Base-by-base conservation (phyloP, 106 monocot species). In the Apostasia shenzhenica region DNA sequence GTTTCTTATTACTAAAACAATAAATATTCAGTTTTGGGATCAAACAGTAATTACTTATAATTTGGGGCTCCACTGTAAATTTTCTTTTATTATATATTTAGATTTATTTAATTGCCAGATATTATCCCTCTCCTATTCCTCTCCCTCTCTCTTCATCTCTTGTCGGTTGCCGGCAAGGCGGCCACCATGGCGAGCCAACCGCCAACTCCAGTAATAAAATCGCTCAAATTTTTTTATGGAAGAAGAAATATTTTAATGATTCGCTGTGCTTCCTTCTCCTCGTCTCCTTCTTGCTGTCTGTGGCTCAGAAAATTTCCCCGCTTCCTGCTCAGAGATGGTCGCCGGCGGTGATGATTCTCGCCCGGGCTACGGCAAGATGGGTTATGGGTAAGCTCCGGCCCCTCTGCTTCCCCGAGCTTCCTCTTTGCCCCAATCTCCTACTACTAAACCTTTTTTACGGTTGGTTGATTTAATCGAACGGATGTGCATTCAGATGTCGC, bases 291-390 rank as follows among this genome's bases (percentile, higher is more conserved):
- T 43, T 42, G 10, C 3, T 44, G 3, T 43, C 9, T 45, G 41
- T 43, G 61, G 62, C 62, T 44, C 3, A 45, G 62, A 45, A 63
- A 13, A 5, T n/a, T 45, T 11, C 9, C 13, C 45, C 5, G 3
- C 14, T 45, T 5, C 45, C 45, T 12, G 8, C 13, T 45, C 62
- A 45, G 45, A 63, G 4, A 63, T 63, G 55, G 38, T 26, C 61
- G 50, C 64, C 14, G 48, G 48, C 58, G 80, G 2, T 12, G 55
- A 59, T 37, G 76, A 58, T 14, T 66, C 66, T 44, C 81, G 80
- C 41, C 79, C 79, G 54, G 62, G 57, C 41, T 87, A 82, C 59
- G 91, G 91, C 1, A 84, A 78, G 77, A 81, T 91, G 84, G 82
- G 62, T 4, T 82, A 71, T 48, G 91, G 87, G 91, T 91, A 67